phyloP scores from a whole-genome alignment of 805 yeast species.

The Candida palmyrensis region DNA sequence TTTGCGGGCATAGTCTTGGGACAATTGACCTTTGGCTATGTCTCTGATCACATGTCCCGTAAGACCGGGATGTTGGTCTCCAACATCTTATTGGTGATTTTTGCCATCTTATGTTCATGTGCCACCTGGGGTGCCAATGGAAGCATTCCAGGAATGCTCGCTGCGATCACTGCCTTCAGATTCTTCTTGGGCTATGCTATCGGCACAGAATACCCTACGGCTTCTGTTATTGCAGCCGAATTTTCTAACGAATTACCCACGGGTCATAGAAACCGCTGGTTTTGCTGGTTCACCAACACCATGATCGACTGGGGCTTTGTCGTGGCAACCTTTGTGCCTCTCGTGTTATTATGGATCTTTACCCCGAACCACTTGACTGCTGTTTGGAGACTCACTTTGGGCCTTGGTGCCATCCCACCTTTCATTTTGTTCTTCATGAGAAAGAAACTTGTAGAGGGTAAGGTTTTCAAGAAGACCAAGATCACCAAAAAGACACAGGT shows the following conservation, averaged over 20 bases:
- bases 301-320: constrained; percentile 90
- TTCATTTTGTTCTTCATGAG: constrained; percentile 72
- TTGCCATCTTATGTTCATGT: constrained; percentile 76
- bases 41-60: constrained; percentile 77
- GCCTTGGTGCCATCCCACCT: constrained; percentile 89
- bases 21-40: constrained; percentile 71
- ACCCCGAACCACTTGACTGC: constrained; percentile 63
- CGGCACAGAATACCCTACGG: constrained; percentile 94
- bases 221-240: constrained; percentile 91
- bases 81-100: constrained; percentile 66
- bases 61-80: constrained; percentile 80
- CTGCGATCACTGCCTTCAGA: constrained; percentile 79
- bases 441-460: constrained; percentile 68
- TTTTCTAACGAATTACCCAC: constrained; percentile 72
- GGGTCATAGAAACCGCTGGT: constrained; percentile 87
- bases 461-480: constrained; percentile 62
- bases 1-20: constrained; percentile 92
- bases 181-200: constrained; percentile 87
- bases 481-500: constrained; percentile 52
- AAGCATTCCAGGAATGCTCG: constrained; percentile 69
- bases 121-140: constrained; percentile 77
- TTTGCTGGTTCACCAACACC: constrained; percentile 81
- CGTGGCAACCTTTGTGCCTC: constrained; percentile 75
- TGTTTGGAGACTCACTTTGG: constrained; percentile 90
- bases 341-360: constrained; percentile 82